These are phyloP conservation scores for Acanthamoeba triangularis DNA, from an alignment of 208 protist species.

Conservation along the genomic window DNA sequence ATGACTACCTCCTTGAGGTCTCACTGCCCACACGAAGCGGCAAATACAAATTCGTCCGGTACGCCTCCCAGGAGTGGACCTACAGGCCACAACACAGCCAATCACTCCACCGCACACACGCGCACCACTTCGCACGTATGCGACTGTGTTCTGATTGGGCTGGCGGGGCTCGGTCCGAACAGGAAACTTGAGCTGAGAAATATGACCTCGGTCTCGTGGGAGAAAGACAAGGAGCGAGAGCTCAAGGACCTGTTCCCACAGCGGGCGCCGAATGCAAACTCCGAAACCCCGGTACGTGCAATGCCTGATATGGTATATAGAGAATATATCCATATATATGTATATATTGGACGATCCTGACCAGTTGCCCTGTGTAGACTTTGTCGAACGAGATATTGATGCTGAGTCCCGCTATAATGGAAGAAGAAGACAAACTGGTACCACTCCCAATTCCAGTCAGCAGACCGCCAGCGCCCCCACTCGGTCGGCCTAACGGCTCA, in stretches of 20 bases:
- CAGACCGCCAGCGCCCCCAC: not conserved
- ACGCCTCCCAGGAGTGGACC: not conserved
- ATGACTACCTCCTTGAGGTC: constrained; percentile 18
- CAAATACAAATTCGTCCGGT: constrained; percentile 30
- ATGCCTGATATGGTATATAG: too few relatives aligned
- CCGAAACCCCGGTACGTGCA: not conserved
- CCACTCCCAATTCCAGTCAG: not conserved
- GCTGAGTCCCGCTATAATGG: not conserved
- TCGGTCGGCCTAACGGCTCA: too few relatives aligned
- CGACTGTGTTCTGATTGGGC: too few relatives aligned
- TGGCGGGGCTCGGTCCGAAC: not conserved
- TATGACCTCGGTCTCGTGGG: not conserved
- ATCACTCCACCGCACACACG: too few relatives aligned
- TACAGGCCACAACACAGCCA: not conserved
- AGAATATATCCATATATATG: too few relatives aligned
- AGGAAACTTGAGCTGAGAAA: not conserved
- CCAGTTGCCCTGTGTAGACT: too few relatives aligned
- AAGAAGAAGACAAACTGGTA: not conserved
- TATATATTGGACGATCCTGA: too few relatives aligned
- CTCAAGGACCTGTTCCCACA: not conserved
- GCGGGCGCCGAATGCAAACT: not conserved
- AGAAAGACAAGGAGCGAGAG: not conserved
- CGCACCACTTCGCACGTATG: too few relatives aligned
- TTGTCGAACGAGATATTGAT: not conserved
- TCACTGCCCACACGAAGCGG: not conserved